Percentiles rank a stretch among this genome's conserved stretches.
phyloP scores from a whole-genome alignment of 352 stramenopile genomes.

The Phytophthora cajani region DNA sequence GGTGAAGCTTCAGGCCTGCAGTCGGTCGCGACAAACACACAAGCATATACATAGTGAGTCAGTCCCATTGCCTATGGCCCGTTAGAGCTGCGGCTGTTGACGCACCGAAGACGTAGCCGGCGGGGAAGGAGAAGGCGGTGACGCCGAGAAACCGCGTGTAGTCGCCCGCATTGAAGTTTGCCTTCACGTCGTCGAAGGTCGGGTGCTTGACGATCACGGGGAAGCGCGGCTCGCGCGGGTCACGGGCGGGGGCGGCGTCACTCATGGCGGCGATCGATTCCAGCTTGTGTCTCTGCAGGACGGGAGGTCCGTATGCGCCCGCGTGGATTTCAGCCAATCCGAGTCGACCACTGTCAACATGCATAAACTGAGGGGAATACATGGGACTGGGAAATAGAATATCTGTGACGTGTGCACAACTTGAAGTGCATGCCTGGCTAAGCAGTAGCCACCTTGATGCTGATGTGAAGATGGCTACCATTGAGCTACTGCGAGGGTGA shows the following conservation, averaged over 20 bases:
- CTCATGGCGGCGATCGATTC: slow-evolving; percentile 43
- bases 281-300: slow-evolving; percentile 11
- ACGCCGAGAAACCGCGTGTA: slow-evolving; percentile 68
- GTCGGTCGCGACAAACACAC: not conserved
- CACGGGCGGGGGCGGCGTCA: slow-evolving; percentile 45
- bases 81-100: not conserved
- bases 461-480: not conserved
- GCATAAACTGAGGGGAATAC: not conserved
- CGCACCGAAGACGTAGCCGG: slow-evolving; percentile 83
- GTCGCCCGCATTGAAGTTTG: slow-evolving; percentile 73
- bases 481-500: not conserved
- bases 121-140: slow-evolving; percentile 71
- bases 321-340: slow-evolving; percentile 18
- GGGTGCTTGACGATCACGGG: slow-evolving; percentile 84
- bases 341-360: not conserved
- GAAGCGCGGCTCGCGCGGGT: slow-evolving; percentile 71
- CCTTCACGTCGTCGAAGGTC: slow-evolving; percentile 73
- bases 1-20: slow-evolving; percentile 68
- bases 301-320: slow-evolving; percentile 17
- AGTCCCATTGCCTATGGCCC: not conserved
- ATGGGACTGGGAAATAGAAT: not conserved
- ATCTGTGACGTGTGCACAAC: slow-evolving; percentile 1
- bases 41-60: slow-evolving; percentile 1
- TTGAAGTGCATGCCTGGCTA: not conserved
- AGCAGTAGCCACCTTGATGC: not conserved